Conservation (phyloP, 148 eudicot species). For the Cornus suecica region DNA sequence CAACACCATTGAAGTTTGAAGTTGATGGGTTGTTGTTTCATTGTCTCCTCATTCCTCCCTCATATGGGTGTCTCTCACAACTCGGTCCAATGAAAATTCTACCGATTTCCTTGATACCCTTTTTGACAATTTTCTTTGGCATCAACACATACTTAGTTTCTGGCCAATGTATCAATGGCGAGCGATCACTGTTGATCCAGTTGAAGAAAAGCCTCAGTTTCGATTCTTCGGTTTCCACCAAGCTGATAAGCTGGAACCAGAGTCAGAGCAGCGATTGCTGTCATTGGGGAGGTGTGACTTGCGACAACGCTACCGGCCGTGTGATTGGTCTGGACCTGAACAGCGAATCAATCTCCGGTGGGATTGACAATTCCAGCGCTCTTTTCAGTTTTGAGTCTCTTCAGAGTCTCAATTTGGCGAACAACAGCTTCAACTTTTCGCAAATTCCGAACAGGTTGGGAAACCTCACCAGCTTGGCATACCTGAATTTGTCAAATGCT, state of each 20-base stretch:
- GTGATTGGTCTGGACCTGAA: constrained; percentile 26
- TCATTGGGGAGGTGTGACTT: constrained; percentile 39
- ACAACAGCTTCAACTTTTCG: constrained; percentile 9
- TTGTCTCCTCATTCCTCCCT: not conserved
- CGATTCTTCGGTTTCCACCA: not conserved
- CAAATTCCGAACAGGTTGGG: constrained; percentile 19
- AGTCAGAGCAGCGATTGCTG: constrained; percentile 26
- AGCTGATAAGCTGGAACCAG: constrained; percentile 26
- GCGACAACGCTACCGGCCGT: constrained; percentile 23
- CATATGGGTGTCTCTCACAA: not conserved
- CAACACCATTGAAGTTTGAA: not conserved
- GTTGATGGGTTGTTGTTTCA: not conserved
- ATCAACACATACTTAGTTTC: not conserved
- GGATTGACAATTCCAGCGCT: constrained; percentile 15
- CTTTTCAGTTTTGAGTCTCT: constrained; percentile 25
- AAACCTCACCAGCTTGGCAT: constrained; percentile 19
- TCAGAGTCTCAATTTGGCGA: constrained; percentile 28
- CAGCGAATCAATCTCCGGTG: constrained; percentile 19
- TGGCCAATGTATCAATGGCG: constrained; percentile 16
- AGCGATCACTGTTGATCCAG: constrained; percentile 27
- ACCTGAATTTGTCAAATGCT: constrained; percentile 30
- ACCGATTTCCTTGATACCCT: constrained; percentile 9
- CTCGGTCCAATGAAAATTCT: not conserved
- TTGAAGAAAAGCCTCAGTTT: constrained; percentile 21
- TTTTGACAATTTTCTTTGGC: constrained; percentile 15